phyloP scores from a whole-genome alignment of 768 basidiomycete species.

The Tylopilus intermedius region DNA sequence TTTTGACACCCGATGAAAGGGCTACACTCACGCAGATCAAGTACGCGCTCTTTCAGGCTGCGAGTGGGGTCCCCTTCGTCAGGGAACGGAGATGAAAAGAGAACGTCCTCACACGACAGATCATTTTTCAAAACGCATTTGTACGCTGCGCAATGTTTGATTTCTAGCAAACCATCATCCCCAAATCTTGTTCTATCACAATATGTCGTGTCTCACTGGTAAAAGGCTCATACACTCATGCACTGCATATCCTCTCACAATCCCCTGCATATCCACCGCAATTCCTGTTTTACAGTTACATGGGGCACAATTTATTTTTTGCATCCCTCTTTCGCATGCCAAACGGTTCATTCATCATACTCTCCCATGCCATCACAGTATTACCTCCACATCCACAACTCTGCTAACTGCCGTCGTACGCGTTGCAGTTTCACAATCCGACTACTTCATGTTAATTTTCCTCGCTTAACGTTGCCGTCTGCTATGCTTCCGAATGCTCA shows the following conservation, averaged over 20 bases:
- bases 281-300: slow-evolving; percentile 17
- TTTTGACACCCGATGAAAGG: slow-evolving; percentile 35
- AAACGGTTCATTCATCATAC: slow-evolving; percentile 13
- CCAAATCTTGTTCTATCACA: slow-evolving; percentile 12
- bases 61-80: slow-evolving; percentile 34
- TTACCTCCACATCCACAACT: slow-evolving; percentile 6
- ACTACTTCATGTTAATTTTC: slow-evolving; percentile 18
- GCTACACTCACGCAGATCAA: slow-evolving; percentile 44
- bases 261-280: slow-evolving; percentile 21
- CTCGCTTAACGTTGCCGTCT: slow-evolving; percentile 7
- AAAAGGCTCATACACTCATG: slow-evolving; percentile 22
- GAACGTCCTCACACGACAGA: neutral
- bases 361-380: slow-evolving; percentile 18
- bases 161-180: slow-evolving; percentile 9
- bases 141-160: slow-evolving; percentile 10
- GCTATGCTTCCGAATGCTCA: slow-evolving; percentile 12
- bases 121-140: slow-evolving; percentile 19
- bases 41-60: slow-evolving; percentile 48
- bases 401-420: slow-evolving; percentile 13
- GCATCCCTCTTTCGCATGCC: slow-evolving; percentile 24
- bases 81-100: slow-evolving; percentile 27
- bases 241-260: slow-evolving; percentile 17
- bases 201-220: slow-evolving; percentile 18
- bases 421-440: slow-evolving; percentile 7
- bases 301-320: slow-evolving; percentile 13